Evolutionary conservation across 106 monocot species (phyloP), one percentile per base, ranked within the genome.

Genomic region (Phalaenopsis aphrodite): DNA sequence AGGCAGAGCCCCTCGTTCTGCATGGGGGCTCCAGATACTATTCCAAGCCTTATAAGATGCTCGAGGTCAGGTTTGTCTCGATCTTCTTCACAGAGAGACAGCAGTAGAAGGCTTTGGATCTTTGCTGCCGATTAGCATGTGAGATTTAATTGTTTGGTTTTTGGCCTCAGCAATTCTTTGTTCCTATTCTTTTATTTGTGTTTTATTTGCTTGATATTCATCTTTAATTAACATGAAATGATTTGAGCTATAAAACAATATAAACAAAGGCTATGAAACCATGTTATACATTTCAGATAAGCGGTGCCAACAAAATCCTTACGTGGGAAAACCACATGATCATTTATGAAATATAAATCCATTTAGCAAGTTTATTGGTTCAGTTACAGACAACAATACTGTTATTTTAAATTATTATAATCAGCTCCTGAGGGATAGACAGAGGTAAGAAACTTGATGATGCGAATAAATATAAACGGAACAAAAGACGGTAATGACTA

Each of bases 31-130:
- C 48, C 87, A 23, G 87, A 88, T 24, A 86, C 86, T 12, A 86
- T 76, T n/a, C 76, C 90, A 4, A 86, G 86, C 75, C 86, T 88
- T 14, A 55, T 88, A 21, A 84, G 84, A 38, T 90, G 92, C 78
- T 45, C 82, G 5, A 89, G 84, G 46, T 65, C 84, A 0, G 79
- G 77, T 23, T 78, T 89, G 47, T 36, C 75, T 55, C 58, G 89
- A 56, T 93, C 90, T 1, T 23, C 81, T 66, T 93, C 90, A 58
- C 86, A 88, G 14, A 71, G 85, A 48, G 88, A 82, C 42, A 75
- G 80, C 37, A 79, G 82, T 41, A 81, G 87, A 75, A 80, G 84
- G 21, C 84, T 86, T 78, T 84, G 84, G 86, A 21, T 88, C 43
- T 79, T 80, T 83, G 45, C 76, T 18, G 43, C 80, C 43, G 80